Evolutionary conservation across 2,329 filamentous ascomycete species (phyloP), one percentile per base, ranked within the genome.

Genomic region (Botryotinia convoluta): DNA sequence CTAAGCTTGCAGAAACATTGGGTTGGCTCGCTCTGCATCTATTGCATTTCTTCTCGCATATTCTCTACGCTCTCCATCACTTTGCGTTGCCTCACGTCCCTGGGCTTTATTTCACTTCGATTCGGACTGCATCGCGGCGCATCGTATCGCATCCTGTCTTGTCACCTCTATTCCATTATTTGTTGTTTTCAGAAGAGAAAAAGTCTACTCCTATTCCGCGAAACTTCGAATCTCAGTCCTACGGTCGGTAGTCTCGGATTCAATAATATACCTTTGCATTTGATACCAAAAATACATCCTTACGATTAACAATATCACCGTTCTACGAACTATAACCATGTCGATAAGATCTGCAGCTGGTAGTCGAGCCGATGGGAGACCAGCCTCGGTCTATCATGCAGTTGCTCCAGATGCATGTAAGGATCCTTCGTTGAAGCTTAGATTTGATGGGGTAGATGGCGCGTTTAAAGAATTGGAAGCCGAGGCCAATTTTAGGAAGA

Each of bases 211-310:
- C 10, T 1, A 51, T 7, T 2, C 48, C 26, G 26, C 48, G 12
- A 51, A 51, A n/a, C 26, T 1, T 51, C 12, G 10, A n/a, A 3
- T 1, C 3, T n/a, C 1, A n/a, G 12, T 51, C 26, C 1, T 1
- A 4, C 22, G 22, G 45, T 48, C 22, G 45, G 22, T 12, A 48
- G 9, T 26, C 45, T 48, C 9, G 45, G 9, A 48, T 48, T 48
- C 10, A 48, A 48, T 4, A 22, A 48, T 2, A 10, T 48, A 48
- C 5, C 22, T 48, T 48, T 48, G 5, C 22, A 26, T 48, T 22
- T 48, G 20, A 22, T 10, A 22, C 20, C 45, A 48, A 26, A 1
- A 48, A 48, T 1, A 51, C 4, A 22, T 51, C 22, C 48, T 51
- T 51, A 1, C 48, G 16, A n/a, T 54, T 26, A 54, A 16, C 26